Evolutionary conservation across 768 basidiomycete genomes (phyloP).

Genomic region (Auricularia heimuer): DNA sequence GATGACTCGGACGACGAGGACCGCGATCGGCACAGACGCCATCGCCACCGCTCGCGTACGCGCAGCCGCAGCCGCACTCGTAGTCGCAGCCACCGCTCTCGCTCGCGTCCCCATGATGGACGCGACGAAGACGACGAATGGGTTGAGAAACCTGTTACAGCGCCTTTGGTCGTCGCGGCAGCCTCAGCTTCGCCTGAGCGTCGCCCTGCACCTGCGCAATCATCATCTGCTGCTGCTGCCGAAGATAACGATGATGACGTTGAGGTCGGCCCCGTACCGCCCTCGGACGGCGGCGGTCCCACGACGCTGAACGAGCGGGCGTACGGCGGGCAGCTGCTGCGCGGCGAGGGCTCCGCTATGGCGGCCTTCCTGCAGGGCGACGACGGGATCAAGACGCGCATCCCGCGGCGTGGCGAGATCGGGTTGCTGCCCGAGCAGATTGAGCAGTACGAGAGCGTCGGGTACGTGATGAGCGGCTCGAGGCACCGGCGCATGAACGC

Average conservation of each 20-base stretch:
- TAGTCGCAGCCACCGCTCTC: conserved; percentile 10
- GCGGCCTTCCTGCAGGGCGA: conserved; percentile 85
- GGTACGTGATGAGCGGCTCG: conserved; percentile 97
- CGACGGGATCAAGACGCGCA: conserved; percentile 61
- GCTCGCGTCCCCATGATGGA: conserved; percentile 11
- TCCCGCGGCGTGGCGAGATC: conserved; percentile 98
- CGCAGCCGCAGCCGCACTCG: conserved; percentile 7
- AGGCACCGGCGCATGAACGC: conserved; percentile 97
- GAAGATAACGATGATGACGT: conserved; percentile 49
- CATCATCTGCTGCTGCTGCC: conserved; percentile 16
- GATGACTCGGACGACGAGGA: conserved; percentile 17
- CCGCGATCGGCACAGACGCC: conserved; percentile 13
- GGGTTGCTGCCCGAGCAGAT: conserved; percentile 85
- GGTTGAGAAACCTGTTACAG: conserved; percentile 45
- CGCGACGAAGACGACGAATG: conserved; percentile 46
- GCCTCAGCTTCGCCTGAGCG: too few species aligned
- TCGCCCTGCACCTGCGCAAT: conserved; percentile 12
- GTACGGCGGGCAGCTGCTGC: conserved; percentile 82
- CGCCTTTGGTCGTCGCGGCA: conserved; percentile 9
- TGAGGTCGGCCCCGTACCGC: conserved; percentile 47
- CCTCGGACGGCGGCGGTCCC: conserved; percentile 28
- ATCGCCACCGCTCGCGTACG: conserved; percentile 7
- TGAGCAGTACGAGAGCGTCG: conserved; percentile 74
- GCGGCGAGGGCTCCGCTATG: conserved; percentile 97
- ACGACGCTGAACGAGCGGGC: conserved; percentile 67